Evolutionary conservation across 2,329 filamentous ascomycete genomes (phyloP), one percentile per base, ranked within the genome.

Genomic region (Dichotomopilus funicola): DNA sequence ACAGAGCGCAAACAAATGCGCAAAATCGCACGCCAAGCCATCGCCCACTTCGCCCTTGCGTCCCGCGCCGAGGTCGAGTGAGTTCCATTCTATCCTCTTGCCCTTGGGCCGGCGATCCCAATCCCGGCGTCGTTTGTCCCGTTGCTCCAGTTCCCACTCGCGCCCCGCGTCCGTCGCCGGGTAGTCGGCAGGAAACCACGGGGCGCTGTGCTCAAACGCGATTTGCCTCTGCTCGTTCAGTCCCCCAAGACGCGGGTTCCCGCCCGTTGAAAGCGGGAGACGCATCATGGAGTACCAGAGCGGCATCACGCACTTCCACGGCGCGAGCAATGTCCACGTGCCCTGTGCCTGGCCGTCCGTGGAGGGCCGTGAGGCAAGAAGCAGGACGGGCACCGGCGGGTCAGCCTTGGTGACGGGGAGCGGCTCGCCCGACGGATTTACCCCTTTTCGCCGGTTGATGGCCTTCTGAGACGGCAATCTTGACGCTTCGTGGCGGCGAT

Each of bases 241-340:
- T 0, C 94, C 92, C 1, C 89, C 92, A 62, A 95, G 90, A 31
- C 86, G 79, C 1, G 89, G 87, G 57, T 90, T 95, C 0, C 87
- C 86, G 6, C 91, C 91, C 1, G 85, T 87, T 0, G 85, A 87
- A 0, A 95, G 76, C 0, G 89, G 89, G 57, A 86, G 90, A 66
- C 90, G 90, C 72, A 95, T 86, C 11, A 97, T 72, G 47, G 83
- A 85, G 64, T 92, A 87, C 94, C 94, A 99, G 36, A 96, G 77
- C 0, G 89, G 83, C 38, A 83, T 76, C 38, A 97, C 87, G 64
- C 89, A 96, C 67, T 89, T 91, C 90, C 92, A 96, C 0, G 94
- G 94, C 3, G 94, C 78, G 31, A 97, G 76, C 1, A 97, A 68
- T 0, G 86, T 94, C 90, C 91, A 97, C 0, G 78, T 85, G 0